phyloP scores from a whole-genome alignment of 805 yeast genomes.

The Ogataea siamensis region DNA sequence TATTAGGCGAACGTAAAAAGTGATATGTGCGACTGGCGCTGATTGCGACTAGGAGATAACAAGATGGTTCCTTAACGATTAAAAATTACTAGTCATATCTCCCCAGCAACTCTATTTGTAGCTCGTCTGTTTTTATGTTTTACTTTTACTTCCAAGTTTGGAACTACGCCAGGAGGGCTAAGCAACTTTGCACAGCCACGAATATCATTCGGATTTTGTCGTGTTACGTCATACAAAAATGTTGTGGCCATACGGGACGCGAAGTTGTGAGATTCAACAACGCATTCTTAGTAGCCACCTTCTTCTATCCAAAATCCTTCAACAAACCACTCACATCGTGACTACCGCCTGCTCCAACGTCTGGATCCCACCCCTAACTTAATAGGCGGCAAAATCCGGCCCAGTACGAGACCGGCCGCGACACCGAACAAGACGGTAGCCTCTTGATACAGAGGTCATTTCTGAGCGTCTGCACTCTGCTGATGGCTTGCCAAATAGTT shows the following conservation, averaged over 20 bases:
- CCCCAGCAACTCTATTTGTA: not conserved
- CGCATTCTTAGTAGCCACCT: constrained; percentile 32
- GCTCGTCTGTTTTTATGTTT: constrained; percentile 9
- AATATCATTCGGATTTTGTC: not conserved
- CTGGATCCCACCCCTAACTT: constrained; percentile 30
- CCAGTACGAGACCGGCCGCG: constrained; percentile 1
- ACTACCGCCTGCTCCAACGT: constrained; percentile 6
- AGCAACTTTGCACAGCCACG: constrained; percentile 2
- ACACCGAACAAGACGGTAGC: not conserved
- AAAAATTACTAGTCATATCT: constrained; percentile 10
- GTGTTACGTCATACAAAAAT: constrained; percentile 13
- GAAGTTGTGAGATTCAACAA: constrained; percentile 19
- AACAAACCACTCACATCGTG: constrained; percentile 29
- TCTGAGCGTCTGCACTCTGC: constrained; percentile 12
- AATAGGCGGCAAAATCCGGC: constrained; percentile 32
- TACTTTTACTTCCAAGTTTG: constrained; percentile 7
- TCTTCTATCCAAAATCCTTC: constrained; percentile 32
- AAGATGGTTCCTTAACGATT: not conserved
- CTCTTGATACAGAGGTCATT: not conserved
- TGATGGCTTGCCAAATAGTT: constrained; percentile 28
- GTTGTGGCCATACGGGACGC: constrained; percentile 39
- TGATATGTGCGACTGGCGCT: not conserved
- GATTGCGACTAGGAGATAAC: not conserved
- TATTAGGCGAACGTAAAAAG: not conserved
- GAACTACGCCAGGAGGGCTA: constrained; percentile 4